These are phyloP conservation scores for Patellaria atrata DNA, from an alignment of 495 filamentous ascomycete genomes.

Conservation along the genomic window DNA sequence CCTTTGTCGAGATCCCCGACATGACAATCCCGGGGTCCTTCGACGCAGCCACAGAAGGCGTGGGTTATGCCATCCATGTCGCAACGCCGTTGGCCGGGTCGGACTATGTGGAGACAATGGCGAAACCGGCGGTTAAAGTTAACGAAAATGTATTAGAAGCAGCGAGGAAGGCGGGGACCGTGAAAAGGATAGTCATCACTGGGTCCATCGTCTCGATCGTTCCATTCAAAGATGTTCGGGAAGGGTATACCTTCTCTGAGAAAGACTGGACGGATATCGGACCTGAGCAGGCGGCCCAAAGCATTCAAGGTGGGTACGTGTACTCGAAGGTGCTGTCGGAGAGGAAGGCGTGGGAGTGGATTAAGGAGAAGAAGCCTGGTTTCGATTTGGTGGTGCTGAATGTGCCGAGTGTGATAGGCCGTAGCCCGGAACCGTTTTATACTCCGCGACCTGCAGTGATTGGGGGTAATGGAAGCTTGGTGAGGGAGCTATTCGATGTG, in stretches of 20 bases:
- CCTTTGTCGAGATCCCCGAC: constrained; percentile 13
- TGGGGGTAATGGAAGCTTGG: not conserved
- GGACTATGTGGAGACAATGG: constrained; percentile 4
- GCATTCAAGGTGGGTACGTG: constrained; percentile 3
- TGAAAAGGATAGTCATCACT: constrained; percentile 10
- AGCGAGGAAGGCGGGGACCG: constrained; percentile 1
- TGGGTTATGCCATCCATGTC: constrained; percentile 10
- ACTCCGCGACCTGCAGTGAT: constrained; percentile 11
- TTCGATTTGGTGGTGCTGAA: constrained; percentile 7
- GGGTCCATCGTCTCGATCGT: constrained; percentile 4
- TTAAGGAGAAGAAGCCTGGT: constrained; percentile 7
- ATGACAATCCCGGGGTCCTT: constrained; percentile 10
- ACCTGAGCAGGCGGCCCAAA: not conserved
- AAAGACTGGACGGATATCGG: constrained; percentile 2
- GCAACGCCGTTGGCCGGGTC: constrained; percentile 8
- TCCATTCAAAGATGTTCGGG: not conserved
- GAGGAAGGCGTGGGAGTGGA: constrained; percentile 9
- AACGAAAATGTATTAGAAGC: constrained; percentile 7
- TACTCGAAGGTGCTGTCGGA: constrained; percentile 13
- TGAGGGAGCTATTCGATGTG: constrained; percentile 1
- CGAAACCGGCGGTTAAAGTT: constrained; percentile 6
- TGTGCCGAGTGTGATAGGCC: constrained; percentile 2
- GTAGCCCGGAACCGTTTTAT: constrained; percentile 4
- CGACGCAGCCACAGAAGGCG: constrained; percentile 6
- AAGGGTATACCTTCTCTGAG: constrained; percentile 3